phyloP scores from a whole-genome alignment of 106 monocot genomes.

The Iris macrosiphon region DNA sequence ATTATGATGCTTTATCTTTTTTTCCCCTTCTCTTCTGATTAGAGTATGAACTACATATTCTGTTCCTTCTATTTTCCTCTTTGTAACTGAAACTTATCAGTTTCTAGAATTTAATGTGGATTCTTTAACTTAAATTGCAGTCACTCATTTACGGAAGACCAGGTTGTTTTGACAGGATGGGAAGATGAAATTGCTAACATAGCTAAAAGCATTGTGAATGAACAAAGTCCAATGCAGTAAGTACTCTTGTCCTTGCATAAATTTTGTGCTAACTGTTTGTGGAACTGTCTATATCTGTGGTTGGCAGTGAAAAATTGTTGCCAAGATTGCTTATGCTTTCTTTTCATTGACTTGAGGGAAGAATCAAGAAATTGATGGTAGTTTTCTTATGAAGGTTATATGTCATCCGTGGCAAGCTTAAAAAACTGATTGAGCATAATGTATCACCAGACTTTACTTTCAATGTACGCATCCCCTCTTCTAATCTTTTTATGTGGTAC shows the following conservation, averaged over 20 bases:
- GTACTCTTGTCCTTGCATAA: slow-evolving; percentile 2
- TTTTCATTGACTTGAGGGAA: background rate
- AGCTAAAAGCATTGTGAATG: slow-evolving; percentile 36
- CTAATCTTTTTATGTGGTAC: background rate
- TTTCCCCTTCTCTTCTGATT: no score
- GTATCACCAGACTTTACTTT: slow-evolving; percentile 43
- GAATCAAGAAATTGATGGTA: background rate
- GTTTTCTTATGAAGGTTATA: slow-evolving; percentile 23
- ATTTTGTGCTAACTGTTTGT: background rate
- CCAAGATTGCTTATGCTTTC: background rate
- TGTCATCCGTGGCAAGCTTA: slow-evolving; percentile 36
- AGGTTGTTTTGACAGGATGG: slow-evolving; percentile 42
- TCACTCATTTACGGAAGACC: slow-evolving; percentile 12
- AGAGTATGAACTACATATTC: no score
- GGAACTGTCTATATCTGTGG: background rate
- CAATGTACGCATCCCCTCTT: slow-evolving; percentile 8
- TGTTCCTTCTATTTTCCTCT: no score
- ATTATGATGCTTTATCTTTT: no score
- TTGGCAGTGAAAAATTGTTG: background rate
- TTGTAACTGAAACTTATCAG: no score
- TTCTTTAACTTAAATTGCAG: slow-evolving; percentile 24
- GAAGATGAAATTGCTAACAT: slow-evolving; percentile 41
- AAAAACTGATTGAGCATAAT: slow-evolving; percentile 41
- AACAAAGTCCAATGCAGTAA: slow-evolving; percentile 41
- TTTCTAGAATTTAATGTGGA: no score